phyloP scores from a whole-genome alignment of 2,329 filamentous ascomycete species.

The Lizonia empirigonia region DNA sequence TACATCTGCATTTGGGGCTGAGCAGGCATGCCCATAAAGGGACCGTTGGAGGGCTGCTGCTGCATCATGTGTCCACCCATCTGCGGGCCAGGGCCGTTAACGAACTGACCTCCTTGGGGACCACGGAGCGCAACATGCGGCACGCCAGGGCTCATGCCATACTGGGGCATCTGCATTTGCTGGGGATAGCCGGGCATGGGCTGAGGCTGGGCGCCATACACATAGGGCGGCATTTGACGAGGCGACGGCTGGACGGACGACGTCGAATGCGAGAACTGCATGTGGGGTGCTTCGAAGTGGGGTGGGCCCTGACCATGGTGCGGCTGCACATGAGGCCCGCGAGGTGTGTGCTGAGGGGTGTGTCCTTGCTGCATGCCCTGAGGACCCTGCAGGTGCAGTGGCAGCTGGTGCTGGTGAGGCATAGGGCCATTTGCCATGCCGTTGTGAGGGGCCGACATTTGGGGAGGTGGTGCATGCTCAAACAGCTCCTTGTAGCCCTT shows the following conservation, averaged over 20 bases:
- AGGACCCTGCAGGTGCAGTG: constrained; percentile 76
- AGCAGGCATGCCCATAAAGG: constrained; percentile 72
- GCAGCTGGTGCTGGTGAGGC: constrained; percentile 82
- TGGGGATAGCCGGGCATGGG: constrained; percentile 55
- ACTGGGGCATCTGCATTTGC: constrained; percentile 67
- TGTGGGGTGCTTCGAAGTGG: constrained; percentile 81
- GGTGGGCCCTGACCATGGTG: constrained; percentile 73
- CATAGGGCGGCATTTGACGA: constrained; percentile 71
- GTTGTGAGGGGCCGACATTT: constrained; percentile 69
- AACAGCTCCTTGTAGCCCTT: constrained; percentile 83
- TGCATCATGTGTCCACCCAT: constrained; percentile 83
- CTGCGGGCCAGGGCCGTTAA: constrained; percentile 69
- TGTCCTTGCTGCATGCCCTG: constrained; percentile 71
- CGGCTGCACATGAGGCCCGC: constrained; percentile 76
- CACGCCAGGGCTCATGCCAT: constrained; percentile 70
- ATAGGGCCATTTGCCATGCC: constrained; percentile 68
- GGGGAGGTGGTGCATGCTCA: constrained; percentile 64
- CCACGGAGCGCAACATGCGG: constrained; percentile 75
- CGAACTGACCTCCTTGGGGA: constrained; percentile 75
- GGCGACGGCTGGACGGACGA: constrained; percentile 84
- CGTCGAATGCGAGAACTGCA: constrained; percentile 82
- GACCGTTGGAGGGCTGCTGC: constrained; percentile 69
- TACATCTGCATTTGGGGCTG: constrained; percentile 83
- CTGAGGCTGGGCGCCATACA: constrained; percentile 71
- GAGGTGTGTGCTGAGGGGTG: constrained; percentile 76